Percentiles rank a stretch among this genome's conserved stretches.
These are phyloP conservation scores for Globisporangium uncinulatum DNA, from an alignment of 352 stramenopile genomes.

Conservation along the genomic window DNA sequence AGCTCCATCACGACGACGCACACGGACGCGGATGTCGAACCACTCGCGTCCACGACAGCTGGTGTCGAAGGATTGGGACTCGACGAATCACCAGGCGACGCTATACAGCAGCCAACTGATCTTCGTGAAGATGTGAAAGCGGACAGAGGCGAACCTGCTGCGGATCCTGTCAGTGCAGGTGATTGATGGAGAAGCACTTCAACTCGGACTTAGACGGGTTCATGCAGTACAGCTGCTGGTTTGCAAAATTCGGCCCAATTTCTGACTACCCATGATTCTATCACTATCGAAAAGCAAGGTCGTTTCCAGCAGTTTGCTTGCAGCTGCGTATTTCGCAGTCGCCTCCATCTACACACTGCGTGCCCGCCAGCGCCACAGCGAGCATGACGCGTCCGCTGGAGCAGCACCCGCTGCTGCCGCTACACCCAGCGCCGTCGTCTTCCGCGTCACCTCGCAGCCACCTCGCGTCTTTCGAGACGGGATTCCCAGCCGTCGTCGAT, in stretches of 20 bases:
- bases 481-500: slow-evolving; percentile 15
- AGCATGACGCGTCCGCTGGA: neutral
- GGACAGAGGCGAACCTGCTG: neutral
- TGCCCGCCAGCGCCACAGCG: too few relatives aligned
- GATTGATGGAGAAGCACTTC: neutral
- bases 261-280: neutral
- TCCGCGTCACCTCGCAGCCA: slow-evolving; percentile 9
- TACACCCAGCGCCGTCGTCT: neutral
- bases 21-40: slow-evolving; percentile 1
- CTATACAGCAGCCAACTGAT: neutral
- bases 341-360: neutral
- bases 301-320: neutral
- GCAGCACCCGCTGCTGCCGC: neutral
- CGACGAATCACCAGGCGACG: neutral
- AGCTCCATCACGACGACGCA: neutral
- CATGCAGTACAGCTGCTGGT: neutral
- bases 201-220: neutral
- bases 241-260: neutral
- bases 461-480: slow-evolving; percentile 18
- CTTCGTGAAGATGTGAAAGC: neutral
- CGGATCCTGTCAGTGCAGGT: neutral
- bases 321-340: neutral
- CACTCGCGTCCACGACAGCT: neutral
- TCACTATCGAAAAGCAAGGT: too few relatives aligned
- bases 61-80: slow-evolving; percentile 2